Base-by-base conservation (phyloP, 2,329 filamentous ascomycete species). In the Ceratocystis smalleyi region DNA sequence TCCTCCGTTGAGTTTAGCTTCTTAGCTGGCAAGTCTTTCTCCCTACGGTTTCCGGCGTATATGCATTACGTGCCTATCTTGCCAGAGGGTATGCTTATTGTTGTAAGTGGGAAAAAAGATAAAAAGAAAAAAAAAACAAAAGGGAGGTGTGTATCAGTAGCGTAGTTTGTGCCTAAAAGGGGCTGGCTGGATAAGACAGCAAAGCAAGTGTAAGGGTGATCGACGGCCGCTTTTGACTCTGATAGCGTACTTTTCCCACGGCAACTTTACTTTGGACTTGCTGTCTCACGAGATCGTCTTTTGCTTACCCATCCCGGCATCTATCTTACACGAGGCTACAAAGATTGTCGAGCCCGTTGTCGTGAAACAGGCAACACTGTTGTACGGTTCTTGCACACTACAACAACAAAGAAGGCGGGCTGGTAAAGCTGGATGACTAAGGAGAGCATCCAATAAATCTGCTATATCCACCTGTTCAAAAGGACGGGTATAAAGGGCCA, bases 31-130 rank as follows among this genome's bases (percentile, higher is more conserved):
- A 61, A 35, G 22, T 10, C 30, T 59, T 40, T 40, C 35, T 40
- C 15, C 59, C 59, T 61, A 24, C 59, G 59, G 59, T 61, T 22
- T 61, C 59, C 59, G 59, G 22, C 35, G 59, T 7, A 61, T n/a
- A 40, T 61, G 22, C 59, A 40, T 40, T 40, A 5, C 10, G 35
- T 15, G 3, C 35, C 10, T 40, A 40, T 40, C 35, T 40, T 15
- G 12, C 35, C 3, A 15, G 10, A 40, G 10, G 5, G 12, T 40
- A 40, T 12, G 35, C 35, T 40, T 40, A 15, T 40, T 40, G 47
- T 6, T 49, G 47, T 24, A 51, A 22, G 45, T 47, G 4, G n/a
- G n/a, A 3, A 47, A 24, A n/a, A n/a, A n/a, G n/a, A n/a, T n/a
- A n/a, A n/a, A n/a, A n/a, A n/a, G n/a, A n/a, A n/a, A n/a, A n/a